Evolutionary conservation across 2,329 filamentous ascomycete genomes (phyloP).

Genomic region (Rhynchosporium agropyri): DNA sequence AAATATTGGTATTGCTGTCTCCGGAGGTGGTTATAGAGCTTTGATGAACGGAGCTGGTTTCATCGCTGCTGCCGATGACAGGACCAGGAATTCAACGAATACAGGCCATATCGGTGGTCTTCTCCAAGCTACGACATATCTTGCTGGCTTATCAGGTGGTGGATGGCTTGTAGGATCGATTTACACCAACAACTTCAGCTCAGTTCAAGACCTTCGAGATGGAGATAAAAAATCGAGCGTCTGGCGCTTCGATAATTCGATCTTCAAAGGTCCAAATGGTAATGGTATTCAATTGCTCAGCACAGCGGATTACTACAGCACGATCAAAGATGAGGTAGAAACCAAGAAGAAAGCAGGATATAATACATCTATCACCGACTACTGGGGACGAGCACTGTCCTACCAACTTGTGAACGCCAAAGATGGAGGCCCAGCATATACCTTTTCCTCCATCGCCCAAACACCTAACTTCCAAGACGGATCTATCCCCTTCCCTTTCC

Average conservation of each 20-base stretch:
- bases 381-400: conserved; percentile 84
- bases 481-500: conserved; percentile 70
- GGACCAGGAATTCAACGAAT: conserved; percentile 63
- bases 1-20: conserved; percentile 76
- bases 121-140: conserved; percentile 78
- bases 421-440: conserved; percentile 74
- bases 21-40: conserved; percentile 86
- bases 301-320: conserved; percentile 63
- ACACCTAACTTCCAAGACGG: conserved; percentile 64
- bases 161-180: conserved; percentile 84
- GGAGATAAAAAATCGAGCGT: conserved; percentile 48
- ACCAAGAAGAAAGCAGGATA: conserved; percentile 66
- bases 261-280: conserved; percentile 59
- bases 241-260: conserved; percentile 66
- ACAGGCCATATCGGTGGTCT: conserved; percentile 76
- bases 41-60: conserved; percentile 82
- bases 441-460: conserved; percentile 77
- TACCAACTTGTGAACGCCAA: conserved; percentile 81
- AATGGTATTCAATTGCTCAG: conserved; percentile 55
- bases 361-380: conserved; percentile 78
- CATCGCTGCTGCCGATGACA: conserved; percentile 75
- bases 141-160: conserved; percentile 80
- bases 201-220: conserved; percentile 59
- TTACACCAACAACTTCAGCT: conserved; percentile 76
- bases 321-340: conserved; percentile 59